Evolutionary conservation across 768 basidiomycete species (phyloP), one percentile per base, ranked within the genome.

Genomic region (Tephrocybe sp.): DNA sequence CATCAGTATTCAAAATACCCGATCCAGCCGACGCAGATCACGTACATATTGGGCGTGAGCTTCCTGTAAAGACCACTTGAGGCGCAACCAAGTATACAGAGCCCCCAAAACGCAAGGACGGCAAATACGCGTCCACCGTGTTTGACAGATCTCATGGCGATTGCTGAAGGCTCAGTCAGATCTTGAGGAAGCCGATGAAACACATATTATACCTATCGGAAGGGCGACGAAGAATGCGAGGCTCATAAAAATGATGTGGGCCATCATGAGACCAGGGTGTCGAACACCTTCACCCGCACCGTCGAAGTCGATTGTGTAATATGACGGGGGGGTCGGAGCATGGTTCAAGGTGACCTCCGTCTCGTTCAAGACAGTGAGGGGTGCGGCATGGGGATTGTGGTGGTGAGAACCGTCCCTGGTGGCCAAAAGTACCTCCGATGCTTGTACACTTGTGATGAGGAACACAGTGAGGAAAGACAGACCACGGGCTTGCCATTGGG

Each of bases 221-320:
- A 97, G 75, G 11, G 83, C 80, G 12, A 82, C 77, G 60, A 97
- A 93, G 68, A 91, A 95, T 13, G 91, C 92, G 2, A 86, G 63
- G 48, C 68, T 72, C 85, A 93, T 88, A 57, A 81, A 78, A 4
- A 84, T 47, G n/a, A 75, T 80, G 64, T 97, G 94, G 3, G 83
- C 62, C 34, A 77, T 69, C 73, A 94, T 90, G 50, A 93, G 68
- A 12, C 75, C 78, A n/a, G 84, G 82, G 63, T 86, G 78, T 30
- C 81, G 75, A 21, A 68, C 53, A 24, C 71, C 42, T 34, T 66
- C 61, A 48, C 73, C 77, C 6, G 62, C 64, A 42, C 77, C 73
- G 29, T 87, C 82, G 62, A 84, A 78, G 64, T 94, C 93, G 55
- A 86, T 78, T 12, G 87, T 83, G 66, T 82, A 91, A 65, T 92